Base-by-base conservation (phyloP, 768 basidiomycete species). In the Lentinula raphanica region DNA sequence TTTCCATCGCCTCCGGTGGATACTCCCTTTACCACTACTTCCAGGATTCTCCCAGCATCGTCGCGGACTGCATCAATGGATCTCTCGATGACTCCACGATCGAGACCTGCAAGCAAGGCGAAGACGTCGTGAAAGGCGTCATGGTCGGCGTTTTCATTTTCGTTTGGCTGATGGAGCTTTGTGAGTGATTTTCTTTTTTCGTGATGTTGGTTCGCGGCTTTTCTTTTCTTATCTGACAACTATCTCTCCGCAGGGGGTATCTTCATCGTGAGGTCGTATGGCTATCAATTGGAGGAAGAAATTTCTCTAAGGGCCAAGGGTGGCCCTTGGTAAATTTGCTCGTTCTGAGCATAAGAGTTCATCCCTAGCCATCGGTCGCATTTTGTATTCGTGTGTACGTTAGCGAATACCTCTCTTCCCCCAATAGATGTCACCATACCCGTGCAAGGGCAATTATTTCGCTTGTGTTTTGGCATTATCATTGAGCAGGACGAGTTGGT, bases 161-260 rank as follows among this genome's bases (percentile, higher is more conserved):
- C 59, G 70, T 74, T 39, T 81, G 77, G 77, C 63, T 80, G 59
- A 69, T 82, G 61, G 76, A 79, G 63, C 74, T 76, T 58, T 81
- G 80, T 79, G 57, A 58, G 79, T 73, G 7, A 25, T 40, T 44
- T 13, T 50, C 15, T n/a, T n/a, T n/a, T n/a, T n/a, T n/a, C n/a
- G 1, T 35, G 32, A 42, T 50, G 50, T 9, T 8, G 32, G 42
- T 13, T 28, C 36, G 9, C 31, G 27, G 54, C 29, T n/a, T 62
- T 57, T 46, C 28, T 32, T n/a, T 62, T 57, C 49, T 39, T 32
- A 38, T 9, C 35, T 38, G 5, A 21, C n/a, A n/a, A n/a, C n/a
- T n/a, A 56, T 51, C 40, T 31, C 48, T 39, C 50, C 12, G 46
- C 44, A 79, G 79, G 77, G 73, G 76, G 74, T 59, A 78, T 76